These are phyloP conservation scores for Porodaedalea pini DNA, from an alignment of 1,284 basidiomycete species.

Conservation along the genomic window DNA sequence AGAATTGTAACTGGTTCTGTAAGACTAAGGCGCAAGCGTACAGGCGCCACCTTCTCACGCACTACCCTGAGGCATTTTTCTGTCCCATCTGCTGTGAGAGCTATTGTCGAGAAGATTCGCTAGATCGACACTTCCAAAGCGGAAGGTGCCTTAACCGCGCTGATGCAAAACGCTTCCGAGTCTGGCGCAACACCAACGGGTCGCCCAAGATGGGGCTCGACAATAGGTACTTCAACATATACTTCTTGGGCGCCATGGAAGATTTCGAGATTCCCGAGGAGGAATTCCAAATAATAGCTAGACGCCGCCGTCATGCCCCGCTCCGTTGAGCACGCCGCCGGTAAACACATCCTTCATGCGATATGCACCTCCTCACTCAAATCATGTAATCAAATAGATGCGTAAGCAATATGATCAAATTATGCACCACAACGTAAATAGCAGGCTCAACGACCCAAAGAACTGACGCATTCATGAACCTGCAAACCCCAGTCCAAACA, in stretches of 20 bases:
- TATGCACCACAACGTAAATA: too few relatives aligned
- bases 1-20: neutral
- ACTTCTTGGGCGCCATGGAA: slow-evolving; percentile 15
- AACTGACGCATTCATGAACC: too few relatives aligned
- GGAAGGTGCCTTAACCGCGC: neutral
- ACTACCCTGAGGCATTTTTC: slow-evolving; percentile 12
- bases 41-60: slow-evolving; percentile 8
- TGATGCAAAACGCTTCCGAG: neutral
- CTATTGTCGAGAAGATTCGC: slow-evolving; percentile 3
- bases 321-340: slow-evolving; percentile 3
- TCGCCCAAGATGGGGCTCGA: neutral
- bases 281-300: slow-evolving; percentile 6
- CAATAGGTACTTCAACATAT: slow-evolving; percentile 6
- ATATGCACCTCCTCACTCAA: too few relatives aligned
- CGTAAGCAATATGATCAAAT: too few relatives aligned
- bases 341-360: too few relatives aligned
- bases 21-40: neutral
- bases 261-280: slow-evolving; percentile 13
- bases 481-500: too few relatives aligned
- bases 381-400: too few relatives aligned
- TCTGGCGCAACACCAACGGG: neutral
- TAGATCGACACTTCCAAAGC: slow-evolving; percentile 2
- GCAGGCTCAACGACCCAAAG: too few relatives aligned
- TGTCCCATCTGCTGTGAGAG: slow-evolving; percentile 10
- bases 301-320: neutral